These are phyloP conservation scores for Petunia hybrid DNA, from an alignment of 305 asterid genomes.

Conservation along the genomic window DNA sequence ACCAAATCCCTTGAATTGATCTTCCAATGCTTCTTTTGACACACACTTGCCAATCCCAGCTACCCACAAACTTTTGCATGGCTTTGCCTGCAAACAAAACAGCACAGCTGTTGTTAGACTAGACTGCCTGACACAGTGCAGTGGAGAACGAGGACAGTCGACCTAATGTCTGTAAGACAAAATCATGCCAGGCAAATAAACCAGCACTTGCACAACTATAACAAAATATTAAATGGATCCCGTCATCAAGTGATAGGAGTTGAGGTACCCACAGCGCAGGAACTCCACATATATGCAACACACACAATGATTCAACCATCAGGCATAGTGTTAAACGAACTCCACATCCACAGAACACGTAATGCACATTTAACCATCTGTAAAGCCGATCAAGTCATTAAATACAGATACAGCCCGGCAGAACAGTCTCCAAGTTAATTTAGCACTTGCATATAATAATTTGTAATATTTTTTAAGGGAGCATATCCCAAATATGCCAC, in stretches of 20 bases:
- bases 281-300: background rate
- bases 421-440: constrained; percentile 4
- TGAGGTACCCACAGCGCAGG: background rate
- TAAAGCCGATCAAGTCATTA: background rate
- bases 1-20: constrained; percentile 82
- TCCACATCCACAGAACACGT: background rate
- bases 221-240: background rate
- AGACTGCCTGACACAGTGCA: constrained; percentile 1
- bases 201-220: constrained; percentile 26
- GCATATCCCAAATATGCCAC: constrained; percentile 3
- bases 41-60: constrained; percentile 84
- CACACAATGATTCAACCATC: constrained; percentile 7
- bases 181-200: constrained; percentile 23
- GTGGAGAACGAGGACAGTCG: constrained; percentile 19
- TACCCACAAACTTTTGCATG: constrained; percentile 96
- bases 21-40: constrained; percentile 85
- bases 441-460: background rate
- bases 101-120: constrained; percentile 27
- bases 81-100: constrained; percentile 79
- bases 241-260: constrained; percentile 24
- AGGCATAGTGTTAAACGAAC: background rate
- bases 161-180: constrained; percentile 7
- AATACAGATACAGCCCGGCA: constrained; percentile 20
- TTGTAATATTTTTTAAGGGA: background rate
- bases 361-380: constrained; percentile 16